Evolutionary conservation across 2,329 filamentous ascomycete genomes (phyloP), one percentile per base, ranked within the genome.

Genomic region (Neonectria faginata): DNA sequence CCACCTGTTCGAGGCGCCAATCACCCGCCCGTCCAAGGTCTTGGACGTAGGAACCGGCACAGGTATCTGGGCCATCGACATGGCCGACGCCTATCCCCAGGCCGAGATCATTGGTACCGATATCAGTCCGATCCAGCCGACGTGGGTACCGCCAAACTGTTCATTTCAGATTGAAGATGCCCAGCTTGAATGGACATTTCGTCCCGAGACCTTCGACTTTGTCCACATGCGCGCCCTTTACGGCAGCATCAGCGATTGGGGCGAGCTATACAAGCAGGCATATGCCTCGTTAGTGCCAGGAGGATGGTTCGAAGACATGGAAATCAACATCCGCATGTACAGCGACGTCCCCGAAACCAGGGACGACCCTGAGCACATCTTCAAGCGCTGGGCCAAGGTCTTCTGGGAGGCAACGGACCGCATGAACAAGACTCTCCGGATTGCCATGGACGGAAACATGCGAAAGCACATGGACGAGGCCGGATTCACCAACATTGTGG

Each of bases 291-390:
- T 53, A 6, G 42, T 44, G 6, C 64, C 60, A 29, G 70, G 69
- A 3, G 66, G 62, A 5, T 72, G 66, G 67, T 44, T 68, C 6
- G 66, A 72, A 42, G 51, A 69, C 18, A 61, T 72, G n/a, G 67
- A 69, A 45, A 42, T 67, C 22, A 66, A 70, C 12, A 67, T 72
- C 29, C 59, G 67, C 18, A 25, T 68, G 10, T 53, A 62, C 11
- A 72, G 70, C n/a, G 58, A 72, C 5, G 48, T 60, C 7, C 66
- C 67, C 2, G 62, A 54, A 8, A 25, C 69, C 10, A 58, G 54
- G 6, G 60, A 66, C 10, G 62, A 72, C 16, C 27, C 56, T 1
- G 25, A 51, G 2, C 70, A 72, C 36, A 59, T 66, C 14, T 70
- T 69, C 12, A 65, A 66, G 31, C 25, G 65, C 3, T 72, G 70